These are phyloP conservation scores for Apiospora kogelbergensis DNA, from an alignment of 2,329 filamentous ascomycete species.

Conservation along the genomic window DNA sequence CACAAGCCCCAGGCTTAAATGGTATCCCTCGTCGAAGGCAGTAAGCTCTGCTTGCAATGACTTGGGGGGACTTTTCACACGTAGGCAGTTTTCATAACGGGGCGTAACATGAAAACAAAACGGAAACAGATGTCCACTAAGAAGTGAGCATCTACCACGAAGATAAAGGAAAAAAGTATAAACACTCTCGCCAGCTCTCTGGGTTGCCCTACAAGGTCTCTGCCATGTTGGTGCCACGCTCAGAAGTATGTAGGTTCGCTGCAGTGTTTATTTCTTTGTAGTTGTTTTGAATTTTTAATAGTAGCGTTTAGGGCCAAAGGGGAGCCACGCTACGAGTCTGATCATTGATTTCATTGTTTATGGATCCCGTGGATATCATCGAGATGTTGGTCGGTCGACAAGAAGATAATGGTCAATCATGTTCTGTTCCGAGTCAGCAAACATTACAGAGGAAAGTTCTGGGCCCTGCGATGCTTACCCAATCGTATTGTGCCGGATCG, in stretches of 20 bases:
- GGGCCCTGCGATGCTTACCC: constrained; percentile 32
- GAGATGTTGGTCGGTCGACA: constrained; percentile 2
- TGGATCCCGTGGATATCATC: not conserved
- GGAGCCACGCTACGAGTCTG: not conserved
- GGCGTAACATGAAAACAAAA: constrained; percentile 1
- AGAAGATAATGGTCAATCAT: constrained; percentile 30
- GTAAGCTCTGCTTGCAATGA: not conserved
- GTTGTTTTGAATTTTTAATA: not conserved
- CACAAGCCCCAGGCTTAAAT: not conserved
- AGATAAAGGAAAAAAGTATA: not conserved
- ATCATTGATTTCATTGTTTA: too few relatives aligned
- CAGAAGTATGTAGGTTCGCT: not conserved
- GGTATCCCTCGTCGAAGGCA: not conserved
- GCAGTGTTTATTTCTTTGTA: not conserved
- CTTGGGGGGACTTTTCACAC: not conserved
- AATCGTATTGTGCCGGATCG: constrained; percentile 36
- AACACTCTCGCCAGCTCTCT: not conserved
- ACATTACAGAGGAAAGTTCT: not conserved
- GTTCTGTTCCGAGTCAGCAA: constrained; percentile 18
- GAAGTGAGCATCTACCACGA: not conserved
- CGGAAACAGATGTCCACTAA: not conserved
- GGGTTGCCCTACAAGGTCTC: not conserved
- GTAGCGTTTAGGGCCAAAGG: not conserved
- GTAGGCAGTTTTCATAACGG: constrained; percentile 2
- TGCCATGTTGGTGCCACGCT: not conserved